Base-by-base conservation (phyloP, 352 stramenopile genomes). In the Pythium vanterpoolii region DNA sequence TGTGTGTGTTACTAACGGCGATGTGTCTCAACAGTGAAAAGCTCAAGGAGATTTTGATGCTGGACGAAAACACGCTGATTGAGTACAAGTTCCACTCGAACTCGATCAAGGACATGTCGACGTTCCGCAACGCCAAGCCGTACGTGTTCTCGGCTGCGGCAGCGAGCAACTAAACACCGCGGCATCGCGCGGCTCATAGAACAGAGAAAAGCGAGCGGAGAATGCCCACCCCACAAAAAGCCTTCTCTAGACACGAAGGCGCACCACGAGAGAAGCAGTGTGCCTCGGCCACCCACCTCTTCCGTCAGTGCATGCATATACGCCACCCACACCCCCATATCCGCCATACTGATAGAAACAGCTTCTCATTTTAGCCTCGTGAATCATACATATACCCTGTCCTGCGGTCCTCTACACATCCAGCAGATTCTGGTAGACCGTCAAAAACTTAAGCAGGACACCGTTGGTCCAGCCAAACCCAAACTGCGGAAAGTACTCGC, bases 11-110 rank as follows among this genome's bases (percentile, higher is more conserved):
- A 6, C n/a, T 4, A 27, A n/a, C n/a, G n/a, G n/a, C n/a, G n/a
- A n/a, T n/a, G n/a, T n/a, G n/a, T n/a, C n/a, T 27, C 4, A n/a
- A 38, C 24, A 58, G 89, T 53, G 89, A 97, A 69, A 96, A 95
- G 70, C 86, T 98, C 48, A 97, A 97, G 76, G 84, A 96, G 72
- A 95, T 98, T 56, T 74, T 98, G 46, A 95, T 96, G 79, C 77
- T 98, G 38, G 91, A 98, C 72, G 89, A 90, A 39, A 96, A 95
- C 69, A 98, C 91, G 60, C 78, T 98, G 56, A 95, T 98, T 55
- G 91, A 98, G 76, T 98, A 98, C 83, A 98, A 98, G 75, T 93
- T 96, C 69, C 89, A 97, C 75, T 75, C 89, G 31, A 91, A 95
- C 71, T 95, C 83, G 68, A 94, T 98, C 68, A 78, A 89, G 53